Base-by-base conservation (phyloP, 331 rosid genomes). In the Malus hybrid region DNA sequence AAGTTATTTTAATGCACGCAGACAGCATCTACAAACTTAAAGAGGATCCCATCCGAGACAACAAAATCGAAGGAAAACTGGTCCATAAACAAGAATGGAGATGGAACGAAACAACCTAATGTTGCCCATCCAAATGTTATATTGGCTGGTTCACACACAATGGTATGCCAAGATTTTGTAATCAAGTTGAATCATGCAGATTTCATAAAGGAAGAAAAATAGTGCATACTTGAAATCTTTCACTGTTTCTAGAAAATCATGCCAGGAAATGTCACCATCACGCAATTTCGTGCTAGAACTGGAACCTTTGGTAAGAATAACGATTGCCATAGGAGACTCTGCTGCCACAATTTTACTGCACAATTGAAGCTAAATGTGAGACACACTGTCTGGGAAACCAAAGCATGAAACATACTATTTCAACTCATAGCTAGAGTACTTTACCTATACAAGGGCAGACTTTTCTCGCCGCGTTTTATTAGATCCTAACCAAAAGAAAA, bases 321-420 rank as follows among this genome's bases (percentile, higher is more conserved):
- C 93, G 19, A 94, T 65, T 48, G 99, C 93, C 85, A 80, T 76
- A 27, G 99, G 99, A 63, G 99, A 84, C 65, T 80, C 79, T 62
- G 99, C 97, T 60, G 88, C 97, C 79, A 91, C 87, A 69, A 94
- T 63, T 88, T 96, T 83, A 85, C 99, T 94, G 97, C 94, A 90
- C 72, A 76, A 79, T 79, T 62, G 82, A 85, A 85, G 63, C 15
- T 61, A 73, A 57, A 57, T 57, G 77, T 85, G 83, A 83, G 89
- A 64, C 67, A 71, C 13, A 61, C 2, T 29, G 67, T 59, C 64
- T 34, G 56, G 80, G 56, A 65, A 78, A 64, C 29, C 65, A 67
- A 65, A 69, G 9, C 57, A 59, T 66, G 46, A 76, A 81, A 69
- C 60, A 59, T 61, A 42, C 28, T 55, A 74, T 22, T 44, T 62